Evolutionary conservation across 345 rosid species (phyloP), one percentile per base, ranked within the genome.

Genomic region (Anacardium occidentale): DNA sequence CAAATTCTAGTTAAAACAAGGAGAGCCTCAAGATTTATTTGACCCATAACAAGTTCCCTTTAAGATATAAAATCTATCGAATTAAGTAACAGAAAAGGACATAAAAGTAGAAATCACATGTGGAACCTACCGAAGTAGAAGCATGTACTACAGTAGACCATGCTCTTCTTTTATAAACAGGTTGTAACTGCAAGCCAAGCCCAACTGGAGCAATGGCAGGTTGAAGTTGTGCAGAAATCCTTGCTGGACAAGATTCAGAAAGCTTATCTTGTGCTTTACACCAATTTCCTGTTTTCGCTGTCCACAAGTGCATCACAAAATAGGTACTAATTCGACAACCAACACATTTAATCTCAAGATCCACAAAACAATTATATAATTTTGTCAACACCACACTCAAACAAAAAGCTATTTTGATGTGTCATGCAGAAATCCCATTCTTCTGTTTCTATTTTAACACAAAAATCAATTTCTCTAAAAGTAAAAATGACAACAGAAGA

Each of bases 61-160:
- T 37, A 37, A 37, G 42, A 37, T 1, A 37, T 37, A 37, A 64
- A 20, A 64, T 25, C 18, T 25, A 58, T 58, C 53, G 42, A 47
- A 22, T 47, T 7, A 14, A 13, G 47, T 24, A 6, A 45, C 2
- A 0, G 57, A 53, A 7, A 14, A 42, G 15, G 9, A 42, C 12
- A 67, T 34, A 17, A 15, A n/a, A 7, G 40, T 6, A 64, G 4
- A 22, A 17, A 53, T 2, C 18, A 7, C 11, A 4, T 0, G 56
- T 56, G 7, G 63, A 20, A 60, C 82, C 74, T 79, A 86, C 90
- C 70, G 70, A 24, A 66, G 86, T 76, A 22, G 82, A 71, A 62
- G 73, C 75, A 48, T 80, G 81, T 61, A 69, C 70, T 51, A 81
- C 14, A 73, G 78, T 72, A 66, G 55, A 79, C 40, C 62, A 77